phyloP scores from a whole-genome alignment of 2,329 filamentous ascomycete species.

The Nemania serpens region DNA sequence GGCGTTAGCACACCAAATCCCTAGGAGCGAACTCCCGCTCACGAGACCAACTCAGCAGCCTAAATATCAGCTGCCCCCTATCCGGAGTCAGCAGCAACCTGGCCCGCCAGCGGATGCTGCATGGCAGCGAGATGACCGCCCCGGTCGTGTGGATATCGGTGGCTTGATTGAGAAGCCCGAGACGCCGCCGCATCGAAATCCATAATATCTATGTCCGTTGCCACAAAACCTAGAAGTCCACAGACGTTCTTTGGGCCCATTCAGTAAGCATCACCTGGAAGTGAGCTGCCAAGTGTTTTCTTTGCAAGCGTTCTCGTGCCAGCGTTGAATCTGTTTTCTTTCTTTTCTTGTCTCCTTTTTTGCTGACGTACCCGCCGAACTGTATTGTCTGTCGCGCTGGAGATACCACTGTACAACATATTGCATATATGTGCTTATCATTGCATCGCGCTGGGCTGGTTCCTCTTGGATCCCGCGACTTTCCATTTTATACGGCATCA shows the following conservation, averaged over 20 bases:
- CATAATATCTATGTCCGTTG: slow-evolving; percentile 17
- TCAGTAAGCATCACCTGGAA: not conserved
- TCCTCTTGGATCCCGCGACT: slow-evolving; percentile 14
- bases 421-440: slow-evolving; percentile 24
- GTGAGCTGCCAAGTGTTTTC: slow-evolving; percentile 13
- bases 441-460: slow-evolving; percentile 25
- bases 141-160: slow-evolving; percentile 62
- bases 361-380: slow-evolving; percentile 39
- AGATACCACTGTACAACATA: slow-evolving; percentile 44
- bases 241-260: not conserved
- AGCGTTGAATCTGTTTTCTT: slow-evolving; percentile 24
- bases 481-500: slow-evolving; percentile 25
- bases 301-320: slow-evolving; percentile 23
- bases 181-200: slow-evolving; percentile 38
- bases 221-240: slow-evolving; percentile 8
- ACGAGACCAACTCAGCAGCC: slow-evolving; percentile 40
- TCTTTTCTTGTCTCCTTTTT: slow-evolving; percentile 22
- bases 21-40: slow-evolving; percentile 55
- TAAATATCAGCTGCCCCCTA: slow-evolving; percentile 48
- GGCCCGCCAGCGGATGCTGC: slow-evolving; percentile 33
- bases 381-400: slow-evolving; percentile 36
- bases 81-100: slow-evolving; percentile 43
- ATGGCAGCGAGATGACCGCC: slow-evolving; percentile 55
- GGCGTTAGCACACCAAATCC: slow-evolving; percentile 55
- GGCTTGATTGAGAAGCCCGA: slow-evolving; percentile 65